Conservation (phyloP, 148 eudicot species). For the Pharnaceum exiguum region DNA sequence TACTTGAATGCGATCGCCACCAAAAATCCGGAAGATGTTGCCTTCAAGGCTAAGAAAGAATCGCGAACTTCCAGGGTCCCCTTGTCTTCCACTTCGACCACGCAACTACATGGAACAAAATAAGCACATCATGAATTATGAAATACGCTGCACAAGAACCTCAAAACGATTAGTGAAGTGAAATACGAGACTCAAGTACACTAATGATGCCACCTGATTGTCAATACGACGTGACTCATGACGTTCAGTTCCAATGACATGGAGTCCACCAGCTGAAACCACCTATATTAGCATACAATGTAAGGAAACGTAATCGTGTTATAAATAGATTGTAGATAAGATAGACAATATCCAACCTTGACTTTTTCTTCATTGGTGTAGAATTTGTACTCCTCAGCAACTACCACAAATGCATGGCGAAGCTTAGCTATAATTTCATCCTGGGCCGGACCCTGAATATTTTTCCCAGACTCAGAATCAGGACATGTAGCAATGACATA, state of each 20-base stretch:
- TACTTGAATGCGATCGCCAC: slow-evolving; percentile 98
- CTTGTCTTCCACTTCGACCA: slow-evolving; percentile 99
- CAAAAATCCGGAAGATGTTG: slow-evolving; percentile 95
- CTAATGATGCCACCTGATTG: slow-evolving; percentile 62
- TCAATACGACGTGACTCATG: slow-evolving; percentile 99
- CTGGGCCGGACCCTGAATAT: slow-evolving; percentile 78
- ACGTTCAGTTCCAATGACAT: slow-evolving; percentile 97
- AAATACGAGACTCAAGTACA: neutral
- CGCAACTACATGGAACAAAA: slow-evolving; percentile 55
- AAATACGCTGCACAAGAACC: slow-evolving; percentile 5
- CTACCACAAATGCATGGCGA: slow-evolving; percentile 63
- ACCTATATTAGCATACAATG: slow-evolving; percentile 41
- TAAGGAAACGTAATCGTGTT: slow-evolving; percentile 3
- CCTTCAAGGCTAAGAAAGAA: slow-evolving; percentile 99
- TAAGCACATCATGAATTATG: neutral
- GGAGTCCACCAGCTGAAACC: slow-evolving; percentile 92
- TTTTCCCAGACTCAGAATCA: slow-evolving; percentile 6
- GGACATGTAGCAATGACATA: neutral
- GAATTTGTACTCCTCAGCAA: slow-evolving; percentile 69
- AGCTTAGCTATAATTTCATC: slow-evolving; percentile 88
- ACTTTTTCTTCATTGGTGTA: slow-evolving; percentile 74
- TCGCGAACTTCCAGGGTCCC: slow-evolving; percentile 99
- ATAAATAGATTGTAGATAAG: neutral
- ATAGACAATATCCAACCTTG: slow-evolving; percentile 39
- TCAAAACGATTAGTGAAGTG: neutral